Evolutionary conservation across 192 early-diverging fungal genomes (phyloP).

Genomic region (Coemansia sp.): DNA sequence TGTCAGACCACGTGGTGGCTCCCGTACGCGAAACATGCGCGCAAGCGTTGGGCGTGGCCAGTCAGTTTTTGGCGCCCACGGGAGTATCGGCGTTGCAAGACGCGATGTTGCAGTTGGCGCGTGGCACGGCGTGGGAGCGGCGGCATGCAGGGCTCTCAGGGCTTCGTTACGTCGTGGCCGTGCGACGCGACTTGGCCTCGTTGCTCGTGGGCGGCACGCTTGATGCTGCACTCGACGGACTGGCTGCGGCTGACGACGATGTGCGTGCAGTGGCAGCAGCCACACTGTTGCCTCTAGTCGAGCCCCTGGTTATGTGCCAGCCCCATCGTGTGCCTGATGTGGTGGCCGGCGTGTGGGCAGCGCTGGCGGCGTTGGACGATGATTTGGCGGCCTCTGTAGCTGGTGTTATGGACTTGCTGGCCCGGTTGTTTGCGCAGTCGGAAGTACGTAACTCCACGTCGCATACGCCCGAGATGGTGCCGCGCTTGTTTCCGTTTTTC

Average conservation of each 20-base stretch:
- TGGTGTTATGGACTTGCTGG: conserved; percentile 89
- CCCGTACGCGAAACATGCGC: conserved; percentile 96
- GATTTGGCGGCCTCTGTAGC: conserved; percentile 92
- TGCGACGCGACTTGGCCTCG: conserved; percentile 80
- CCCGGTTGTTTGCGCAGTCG: conserved; percentile 65
- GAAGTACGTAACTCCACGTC: conserved; percentile 29
- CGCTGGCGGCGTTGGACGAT: conserved; percentile 82
- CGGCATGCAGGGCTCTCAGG: conserved; percentile 90
- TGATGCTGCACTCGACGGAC: conserved; percentile 80
- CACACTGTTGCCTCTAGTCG: conserved; percentile 83
- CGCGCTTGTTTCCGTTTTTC: conserved; percentile 91
- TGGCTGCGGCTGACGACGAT: conserved; percentile 90
- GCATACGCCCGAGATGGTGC: conserved; percentile 59
- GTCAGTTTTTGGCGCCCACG: conserved; percentile 61
- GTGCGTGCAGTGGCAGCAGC: conserved; percentile 91
- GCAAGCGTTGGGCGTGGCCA: conserved; percentile 72
- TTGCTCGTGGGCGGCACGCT: conserved; percentile 71
- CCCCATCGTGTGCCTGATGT: conserved; percentile 70
- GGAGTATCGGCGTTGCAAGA: conserved; percentile 57
- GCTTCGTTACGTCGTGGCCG: conserved; percentile 92
- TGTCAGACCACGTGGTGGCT: conserved; percentile 89
- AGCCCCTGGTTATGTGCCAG: conserved; percentile 69
- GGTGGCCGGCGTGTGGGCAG: conserved; percentile 82
- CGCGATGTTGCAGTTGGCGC: conserved; percentile 61
- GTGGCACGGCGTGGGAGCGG: conserved; percentile 78